Evolutionary conservation across 2,329 filamentous ascomycete species (phyloP), one percentile per base, ranked within the genome.

Genomic region (Aspergillus hortae): DNA sequence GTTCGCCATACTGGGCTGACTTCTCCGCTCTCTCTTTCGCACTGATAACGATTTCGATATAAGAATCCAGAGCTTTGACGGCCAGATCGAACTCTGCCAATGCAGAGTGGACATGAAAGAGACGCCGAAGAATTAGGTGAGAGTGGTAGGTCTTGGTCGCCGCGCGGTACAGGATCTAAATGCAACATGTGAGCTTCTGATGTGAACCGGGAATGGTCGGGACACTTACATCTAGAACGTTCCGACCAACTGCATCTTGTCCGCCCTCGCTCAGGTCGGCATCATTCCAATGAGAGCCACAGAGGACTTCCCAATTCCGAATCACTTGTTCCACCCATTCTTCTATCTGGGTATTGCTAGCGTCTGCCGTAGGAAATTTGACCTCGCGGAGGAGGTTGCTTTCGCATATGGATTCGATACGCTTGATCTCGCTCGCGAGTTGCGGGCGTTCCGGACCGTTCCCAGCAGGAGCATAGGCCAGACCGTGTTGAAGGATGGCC

Each of bases 61-160:
- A 99, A 0, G 92, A 92, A 67, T 95, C 88, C 56, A 96, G 89
- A 0, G 94, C 89, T 66, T 91, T 91, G 68, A 95, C 86, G 1
- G 92, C 92, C 45, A 97, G 77, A 51, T 96, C 90, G 59, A 96
- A 97, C 61, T 99, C 92, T 7, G 91, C 90, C 15, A 96, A 78
- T 2, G 90, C 83, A 15, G 92, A 79, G 68, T 99, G 94, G 2
- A 96, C 87, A 10, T 85, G 87, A 67, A 97, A 97, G 0, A 99
- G 79, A 62, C 92, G 84, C 52, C 92, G 82, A 27, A 99, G 76
- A 56, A 97, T 89, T 9, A 90, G 78, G 1, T 92, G 95, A 1
- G 94, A 99, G 71, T 99, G 94, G 65, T 94, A 99, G 0, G 92
- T 96, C 70, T 94, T 96, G 9, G 88, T 90, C 6, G 92, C 90